Base-by-base conservation (phyloP, 371 early-diverging fungal genomes). In the Mortierella sp. region DNA sequence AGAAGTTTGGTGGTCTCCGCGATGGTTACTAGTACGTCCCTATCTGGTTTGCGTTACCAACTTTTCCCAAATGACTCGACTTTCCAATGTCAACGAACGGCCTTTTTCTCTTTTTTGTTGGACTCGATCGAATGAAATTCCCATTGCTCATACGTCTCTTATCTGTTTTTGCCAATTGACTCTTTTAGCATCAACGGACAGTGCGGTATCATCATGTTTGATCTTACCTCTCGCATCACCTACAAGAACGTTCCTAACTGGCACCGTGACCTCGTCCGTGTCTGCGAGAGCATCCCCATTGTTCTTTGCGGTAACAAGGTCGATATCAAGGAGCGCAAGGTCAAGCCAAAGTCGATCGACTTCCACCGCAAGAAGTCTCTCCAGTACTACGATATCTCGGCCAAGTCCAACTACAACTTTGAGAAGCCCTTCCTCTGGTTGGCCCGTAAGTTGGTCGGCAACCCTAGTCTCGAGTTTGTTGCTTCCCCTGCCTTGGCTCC, bases 261-360 rank as follows among this genome's bases (percentile, higher is more conserved):
- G 99, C 99, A 99, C 84, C 95, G 98, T 86, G 99, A 99, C 86
- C 90, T 99, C 48, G 96, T 98, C 79, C 95, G 98, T 81, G 99
- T 98, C 61, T 99, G 99, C 86, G 99, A 99, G 84, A 98, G 97
- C 91, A 97, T 99, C 84, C 99, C 99, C 48, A 99, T 99, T 82
- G 98, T 99, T 81, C 94, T 99, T 48, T 98, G 99, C 89, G 99
- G 99, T 83, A 99, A 99, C 95, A 99, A 99, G 91, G 99, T 99
- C 67, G 99, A 99, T 86, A 93, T 99, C 84, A 97, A 98, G 94
- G 99, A 99, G 86, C 97, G 99, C 84, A 99, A 99, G 90, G 99
- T 99, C 64, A 99, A 99, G 93, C 97, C 99, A 74, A 99, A 99
- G 90, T 90, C 94, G 75, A 98, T 99, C 88, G 98, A 99, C 66